Conservation (phyloP, 1,139 yeast genomes). For the Yamadazyma pseudoaaseri region DNA sequence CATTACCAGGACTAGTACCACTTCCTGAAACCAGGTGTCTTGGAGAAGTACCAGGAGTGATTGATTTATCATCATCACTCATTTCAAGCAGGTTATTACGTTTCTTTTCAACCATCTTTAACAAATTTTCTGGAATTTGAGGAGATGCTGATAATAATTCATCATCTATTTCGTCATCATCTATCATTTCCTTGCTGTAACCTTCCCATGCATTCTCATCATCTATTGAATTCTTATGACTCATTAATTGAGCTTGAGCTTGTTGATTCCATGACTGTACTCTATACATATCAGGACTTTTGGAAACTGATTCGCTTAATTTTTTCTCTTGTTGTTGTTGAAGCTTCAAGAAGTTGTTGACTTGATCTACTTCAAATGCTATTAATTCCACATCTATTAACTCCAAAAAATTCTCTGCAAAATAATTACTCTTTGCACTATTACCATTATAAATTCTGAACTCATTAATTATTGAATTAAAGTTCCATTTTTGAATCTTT, state of each 20-base stretch:
- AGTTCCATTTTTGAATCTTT: conserved; percentile 85
- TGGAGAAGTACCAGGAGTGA: conserved; percentile 39
- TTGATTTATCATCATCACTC: conserved; percentile 19
- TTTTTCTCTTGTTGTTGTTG: conserved; percentile 9
- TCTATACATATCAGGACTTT: conserved; percentile 16
- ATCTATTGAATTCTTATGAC: conserved; percentile 17
- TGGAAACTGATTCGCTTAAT: conserved; percentile 3
- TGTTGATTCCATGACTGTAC: conserved; percentile 11
- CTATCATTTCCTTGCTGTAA: conserved; percentile 22
- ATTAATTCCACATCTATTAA: conserved; percentile 57
- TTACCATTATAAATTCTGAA: conserved; percentile 68
- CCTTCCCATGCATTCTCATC: conserved; percentile 18
- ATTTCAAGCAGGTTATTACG: conserved; percentile 17
- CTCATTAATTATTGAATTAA: conserved; percentile 79
- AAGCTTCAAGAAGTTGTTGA: conserved; percentile 18
- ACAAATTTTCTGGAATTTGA: conserved; percentile 60
- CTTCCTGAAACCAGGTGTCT: conserved; percentile 8
- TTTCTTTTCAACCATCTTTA: conserved; percentile 58
- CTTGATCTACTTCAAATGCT: conserved; percentile 38
- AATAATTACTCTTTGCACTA: conserved; percentile 66
- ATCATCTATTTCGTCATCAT: conserved; percentile 50
- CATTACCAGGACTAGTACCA: conserved; percentile 11
- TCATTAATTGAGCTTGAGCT: background rate
- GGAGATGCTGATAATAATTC: conserved; percentile 62
- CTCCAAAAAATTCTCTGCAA: conserved; percentile 81